Base-by-base conservation (phyloP, 202 grass and related monocot genomes). In the Miscanthus sacchariflorus region DNA sequence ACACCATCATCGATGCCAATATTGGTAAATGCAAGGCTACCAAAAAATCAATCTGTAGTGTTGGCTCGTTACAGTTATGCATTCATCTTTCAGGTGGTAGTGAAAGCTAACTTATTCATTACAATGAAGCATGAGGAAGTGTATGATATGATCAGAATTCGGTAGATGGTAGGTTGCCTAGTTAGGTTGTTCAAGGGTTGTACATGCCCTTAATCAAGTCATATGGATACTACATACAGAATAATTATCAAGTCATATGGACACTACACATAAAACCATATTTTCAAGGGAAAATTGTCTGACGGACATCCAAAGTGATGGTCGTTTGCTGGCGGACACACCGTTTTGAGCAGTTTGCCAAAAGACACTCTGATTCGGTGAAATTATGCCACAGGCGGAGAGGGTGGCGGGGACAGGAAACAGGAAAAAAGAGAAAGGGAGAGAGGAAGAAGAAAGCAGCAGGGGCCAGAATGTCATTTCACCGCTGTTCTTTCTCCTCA, bases 81-180 rank as follows among this genome's bases (percentile, higher is more conserved):
- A 48, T 48, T 77, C 72, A 68, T 85, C 43, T 30, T 88, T 88
- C 44, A 68, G 72, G 56, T 73, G 46, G 4, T 33, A 67, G 21
- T 5, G 1, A 21, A 52, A 81, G 18, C 24, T 24, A 25, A 67
- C 48, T 30, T 65, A 12, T 24, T 85, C 56, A 74, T 81, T 70
- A 81, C 76, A 61, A 38, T 13, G 9, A 70, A 85, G 70, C 77
- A 24, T 63, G 61, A 81, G n/a, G 42, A 61, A 14, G 74, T 74
- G 28, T 77, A 66, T 69, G 27, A 66, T 86, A 54, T 91, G 74
- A 52, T 69, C 19, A 64, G 27, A 48, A 46, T 28, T 1, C 1
- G 56, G 38, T 74, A 89, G 87, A 80, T 12, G n/a, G 50, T 92
- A 89, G 87, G 66, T 49, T 72, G 7, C 56, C 56, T 82, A 46